These are phyloP conservation scores for Acacia confusa DNA, from an alignment of 306 rosid species.

Conservation along the genomic window DNA sequence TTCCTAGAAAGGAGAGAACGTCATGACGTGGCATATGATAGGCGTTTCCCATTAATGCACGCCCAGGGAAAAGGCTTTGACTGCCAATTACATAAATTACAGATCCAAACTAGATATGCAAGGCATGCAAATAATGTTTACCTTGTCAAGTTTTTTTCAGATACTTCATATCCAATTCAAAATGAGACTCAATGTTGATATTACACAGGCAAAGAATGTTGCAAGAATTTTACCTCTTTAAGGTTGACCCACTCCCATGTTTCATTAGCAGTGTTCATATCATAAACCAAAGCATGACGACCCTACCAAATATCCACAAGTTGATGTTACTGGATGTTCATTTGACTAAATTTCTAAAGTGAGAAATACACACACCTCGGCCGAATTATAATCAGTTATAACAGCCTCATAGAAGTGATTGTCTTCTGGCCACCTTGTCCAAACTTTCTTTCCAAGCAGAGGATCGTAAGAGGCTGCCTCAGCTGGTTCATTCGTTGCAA, in stretches of 20 bases:
- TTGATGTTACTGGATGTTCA: neutral
- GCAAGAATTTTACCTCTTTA: constrained; percentile 55
- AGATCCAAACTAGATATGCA: constrained; percentile 1
- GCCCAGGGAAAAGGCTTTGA: neutral
- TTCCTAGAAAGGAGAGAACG: neutral
- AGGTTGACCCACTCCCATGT: constrained; percentile 93
- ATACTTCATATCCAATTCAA: neutral
- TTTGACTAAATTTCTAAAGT: constrained; percentile 6
- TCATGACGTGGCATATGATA: neutral
- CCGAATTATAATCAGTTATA: constrained; percentile 60
- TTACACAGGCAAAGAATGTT: neutral
- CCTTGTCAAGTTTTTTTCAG: neutral
- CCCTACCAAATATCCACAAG: constrained; percentile 44
- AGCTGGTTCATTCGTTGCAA: constrained; percentile 43
- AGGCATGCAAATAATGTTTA: neutral
- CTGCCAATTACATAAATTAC: constrained; percentile 11
- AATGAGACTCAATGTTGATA: constrained; percentile 8
- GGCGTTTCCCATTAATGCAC: neutral
- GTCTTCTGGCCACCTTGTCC: constrained; percentile 96
- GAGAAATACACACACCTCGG: constrained; percentile 47
- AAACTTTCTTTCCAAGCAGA: constrained; percentile 70
- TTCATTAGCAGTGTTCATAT: constrained; percentile 65
- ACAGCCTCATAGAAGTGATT: constrained; percentile 88
- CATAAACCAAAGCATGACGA: constrained; percentile 80
- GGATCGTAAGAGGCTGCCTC: constrained; percentile 49